Conservation (phyloP, 176 grass and related monocot species). For the Calamus simplicifolius region DNA sequence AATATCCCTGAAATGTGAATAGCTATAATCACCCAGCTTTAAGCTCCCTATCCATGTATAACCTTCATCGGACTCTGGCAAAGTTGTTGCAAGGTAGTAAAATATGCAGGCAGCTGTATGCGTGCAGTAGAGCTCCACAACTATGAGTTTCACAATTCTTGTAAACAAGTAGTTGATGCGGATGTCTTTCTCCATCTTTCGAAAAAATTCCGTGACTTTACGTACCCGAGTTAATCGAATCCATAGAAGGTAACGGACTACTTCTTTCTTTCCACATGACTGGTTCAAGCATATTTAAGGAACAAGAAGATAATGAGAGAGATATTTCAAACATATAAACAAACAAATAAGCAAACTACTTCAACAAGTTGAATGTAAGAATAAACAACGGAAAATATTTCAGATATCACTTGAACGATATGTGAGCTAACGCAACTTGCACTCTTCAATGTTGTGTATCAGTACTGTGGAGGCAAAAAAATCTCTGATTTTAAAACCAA, state of each 20-base stretch:
- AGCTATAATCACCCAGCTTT: conserved; percentile 59
- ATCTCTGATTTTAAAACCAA: too few species aligned
- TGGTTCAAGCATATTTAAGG: conserved; percentile 13
- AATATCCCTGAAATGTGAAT: conserved; percentile 74
- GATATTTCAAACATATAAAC: background rate
- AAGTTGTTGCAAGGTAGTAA: conserved; percentile 89
- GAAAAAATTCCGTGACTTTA: conserved; percentile 67
- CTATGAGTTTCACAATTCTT: conserved; percentile 94
- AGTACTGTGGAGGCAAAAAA: too few species aligned
- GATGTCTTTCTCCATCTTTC: conserved; percentile 79
- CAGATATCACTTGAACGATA: too few species aligned
- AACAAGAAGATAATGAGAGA: background rate
- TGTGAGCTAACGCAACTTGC: too few species aligned
- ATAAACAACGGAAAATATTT: too few species aligned
- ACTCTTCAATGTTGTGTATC: too few species aligned
- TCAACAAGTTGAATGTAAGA: too few species aligned
- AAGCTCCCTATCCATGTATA: conserved; percentile 98
- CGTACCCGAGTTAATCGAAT: conserved; percentile 59
- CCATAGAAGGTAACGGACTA: conserved; percentile 87
- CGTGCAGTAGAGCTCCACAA: conserved; percentile 88
- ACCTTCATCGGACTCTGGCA: conserved; percentile 75
- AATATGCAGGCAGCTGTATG: conserved; percentile 95
- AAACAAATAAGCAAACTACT: too few species aligned
- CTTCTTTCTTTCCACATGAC: conserved; percentile 70
- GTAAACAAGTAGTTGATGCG: conserved; percentile 96